Evolutionary conservation across 2,329 filamentous ascomycete genomes (phyloP).

Genomic region (Bipolaris cookei): DNA sequence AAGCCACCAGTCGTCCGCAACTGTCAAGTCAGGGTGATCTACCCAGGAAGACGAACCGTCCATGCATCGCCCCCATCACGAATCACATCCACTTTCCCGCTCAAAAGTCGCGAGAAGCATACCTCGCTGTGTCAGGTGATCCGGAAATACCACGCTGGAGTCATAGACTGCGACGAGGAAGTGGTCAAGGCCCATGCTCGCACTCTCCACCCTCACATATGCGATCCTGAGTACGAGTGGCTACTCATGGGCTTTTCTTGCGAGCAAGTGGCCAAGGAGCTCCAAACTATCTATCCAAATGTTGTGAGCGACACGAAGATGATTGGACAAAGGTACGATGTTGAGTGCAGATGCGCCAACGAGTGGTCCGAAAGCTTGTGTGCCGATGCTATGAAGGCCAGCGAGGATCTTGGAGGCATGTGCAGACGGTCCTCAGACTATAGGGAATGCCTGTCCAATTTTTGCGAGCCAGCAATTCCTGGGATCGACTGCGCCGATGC

Average conservation of each 20-base stretch:
- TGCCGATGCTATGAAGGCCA: background rate
- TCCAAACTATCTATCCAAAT: background rate
- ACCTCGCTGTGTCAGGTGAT: constrained; percentile 7
- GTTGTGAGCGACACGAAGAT: background rate
- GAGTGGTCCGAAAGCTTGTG: background rate
- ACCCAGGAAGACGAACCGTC: background rate
- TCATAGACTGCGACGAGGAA: constrained; percentile 8
- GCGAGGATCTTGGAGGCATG: background rate
- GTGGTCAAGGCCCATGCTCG: background rate
- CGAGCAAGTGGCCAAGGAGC: constrained; percentile 1
- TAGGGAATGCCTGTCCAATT: background rate
- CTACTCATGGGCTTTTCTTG: constrained; percentile 11
- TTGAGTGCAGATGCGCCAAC: background rate
- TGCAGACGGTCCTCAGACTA: background rate
- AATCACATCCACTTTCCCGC: background rate
- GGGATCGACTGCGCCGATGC: background rate
- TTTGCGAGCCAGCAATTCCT: background rate
- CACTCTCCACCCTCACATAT: constrained; percentile 5
- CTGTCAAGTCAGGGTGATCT: constrained; percentile 15
- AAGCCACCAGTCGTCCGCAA: background rate
- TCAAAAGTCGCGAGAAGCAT: background rate
- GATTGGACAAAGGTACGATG: background rate
- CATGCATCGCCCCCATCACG: background rate
- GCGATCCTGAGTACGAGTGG: constrained; percentile 1
- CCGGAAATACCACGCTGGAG: constrained; percentile 7